Evolutionary conservation across 768 basidiomycete species (phyloP), one percentile per base, ranked within the genome.

Genomic region (Termitomyces eurrhizus): DNA sequence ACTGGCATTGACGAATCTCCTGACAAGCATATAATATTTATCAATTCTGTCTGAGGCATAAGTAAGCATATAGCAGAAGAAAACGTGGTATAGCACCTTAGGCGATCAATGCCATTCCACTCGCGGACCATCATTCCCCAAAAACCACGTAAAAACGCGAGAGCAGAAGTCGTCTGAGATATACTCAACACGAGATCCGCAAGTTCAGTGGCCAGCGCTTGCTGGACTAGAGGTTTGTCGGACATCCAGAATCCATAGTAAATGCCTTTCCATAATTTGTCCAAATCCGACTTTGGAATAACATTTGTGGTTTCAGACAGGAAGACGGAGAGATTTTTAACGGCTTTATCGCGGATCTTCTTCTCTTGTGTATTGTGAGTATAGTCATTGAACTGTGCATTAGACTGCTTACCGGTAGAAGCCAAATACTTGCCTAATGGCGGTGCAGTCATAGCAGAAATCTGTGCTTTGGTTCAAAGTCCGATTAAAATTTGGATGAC

Each of bases 211-310:
- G 96, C 93, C 16, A 99, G 82, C 14, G 87, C 88, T 71, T 98
- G 96, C 71, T 98, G 96, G 8, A 98, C 91, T 9, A 95, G 82
- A 4, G 95, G 95, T 70, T 98, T 99, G 75, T 99, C 96, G 11
- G 95, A 98, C 95, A 98, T 98, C 95, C 96, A 99, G 75, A 95
- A 98, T 71, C 96, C 95, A 73, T 96, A 99, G 73, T 96, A 99
- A 54, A 98, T 83, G 0, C 95, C 96, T 72, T 99, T 98, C 96
- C 96, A 98, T 35, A 98, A 73, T 73, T 95, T 96, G 62, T 85
- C 82, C 87, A 97, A 89, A 68, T 98, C 95, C 33, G 78, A 60
- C 59, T 88, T 84, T 16, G 89, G 75, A 35, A 96, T 73, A 26
- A 72, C 79, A 77, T 87, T 78, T 60, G 78, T 77, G 9, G 80